These are phyloP conservation scores for Kodamaea jinghongensis DNA, from an alignment of 805 yeast species.

Conservation along the genomic window DNA sequence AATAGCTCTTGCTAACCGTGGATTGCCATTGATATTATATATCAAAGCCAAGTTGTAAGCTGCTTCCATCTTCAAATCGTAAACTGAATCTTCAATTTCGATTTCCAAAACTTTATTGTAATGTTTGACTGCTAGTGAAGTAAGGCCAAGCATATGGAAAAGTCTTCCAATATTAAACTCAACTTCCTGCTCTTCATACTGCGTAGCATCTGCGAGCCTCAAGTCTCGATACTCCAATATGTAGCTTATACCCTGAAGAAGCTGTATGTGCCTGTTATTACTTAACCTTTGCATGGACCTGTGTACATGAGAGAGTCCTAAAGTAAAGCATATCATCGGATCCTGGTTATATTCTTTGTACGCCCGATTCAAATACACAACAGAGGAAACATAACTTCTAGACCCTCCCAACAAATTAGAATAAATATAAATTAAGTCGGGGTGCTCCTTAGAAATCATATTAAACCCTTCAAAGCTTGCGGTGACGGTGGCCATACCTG, in stretches of 20 bases:
- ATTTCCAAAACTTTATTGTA: constrained; percentile 64
- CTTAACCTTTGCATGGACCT: constrained; percentile 90
- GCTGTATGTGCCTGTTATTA: constrained; percentile 78
- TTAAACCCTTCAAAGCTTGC: constrained; percentile 45
- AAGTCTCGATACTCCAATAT: constrained; percentile 65
- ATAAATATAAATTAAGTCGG: constrained; percentile 74
- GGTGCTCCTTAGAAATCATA: constrained; percentile 43
- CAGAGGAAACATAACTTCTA: constrained; percentile 76
- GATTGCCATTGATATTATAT: constrained; percentile 73
- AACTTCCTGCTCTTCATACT: constrained; percentile 67
- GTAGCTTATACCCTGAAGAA: constrained; percentile 82
- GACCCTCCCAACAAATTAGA: constrained; percentile 78
- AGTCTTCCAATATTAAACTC: constrained; percentile 80
- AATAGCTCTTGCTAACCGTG: constrained; percentile 56
- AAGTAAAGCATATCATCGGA: constrained; percentile 71
- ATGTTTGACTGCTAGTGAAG: constrained; percentile 67
- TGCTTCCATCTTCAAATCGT: constrained; percentile 69
- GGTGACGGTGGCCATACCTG: constrained; percentile 77
- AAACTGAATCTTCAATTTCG: constrained; percentile 40
- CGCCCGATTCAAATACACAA: constrained; percentile 72
- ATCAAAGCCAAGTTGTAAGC: constrained; percentile 82
- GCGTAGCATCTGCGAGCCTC: constrained; percentile 39
- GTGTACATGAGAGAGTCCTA: constrained; percentile 81
- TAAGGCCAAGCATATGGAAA: constrained; percentile 79
- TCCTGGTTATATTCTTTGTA: constrained; percentile 67